Evolutionary conservation across 768 basidiomycete genomes (phyloP).

Genomic region (Trametes maxima): DNA sequence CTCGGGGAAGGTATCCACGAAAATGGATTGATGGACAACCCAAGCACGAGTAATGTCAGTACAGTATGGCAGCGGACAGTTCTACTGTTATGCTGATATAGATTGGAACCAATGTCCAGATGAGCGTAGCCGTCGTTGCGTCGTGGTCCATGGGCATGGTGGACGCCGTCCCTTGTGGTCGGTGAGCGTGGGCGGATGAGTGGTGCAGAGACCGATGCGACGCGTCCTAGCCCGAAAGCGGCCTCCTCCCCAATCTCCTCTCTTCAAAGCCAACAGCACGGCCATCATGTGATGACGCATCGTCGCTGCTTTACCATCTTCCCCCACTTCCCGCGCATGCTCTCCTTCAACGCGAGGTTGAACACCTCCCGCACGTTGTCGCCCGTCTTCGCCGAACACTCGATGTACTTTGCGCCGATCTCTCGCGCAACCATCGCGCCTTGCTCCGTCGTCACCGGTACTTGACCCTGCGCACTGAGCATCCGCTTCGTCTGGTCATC

Average conservation of each 20-base stretch:
- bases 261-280: background rate
- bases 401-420: constrained; percentile 91
- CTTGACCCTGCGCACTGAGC: constrained; percentile 86
- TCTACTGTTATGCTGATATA: constrained; percentile 29
- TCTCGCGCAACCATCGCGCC: constrained; percentile 86
- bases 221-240: background rate
- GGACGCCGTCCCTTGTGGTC: background rate
- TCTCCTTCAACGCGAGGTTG: constrained; percentile 83
- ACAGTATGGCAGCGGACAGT: constrained; percentile 28
- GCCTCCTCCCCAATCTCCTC: background rate
- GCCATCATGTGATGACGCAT: constrained; percentile 62
- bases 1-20: constrained; percentile 6
- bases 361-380: constrained; percentile 92
- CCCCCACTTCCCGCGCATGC: constrained; percentile 79
- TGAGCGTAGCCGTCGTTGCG: constrained; percentile 12
- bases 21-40: constrained; percentile 18
- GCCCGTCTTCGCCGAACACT: constrained; percentile 95
- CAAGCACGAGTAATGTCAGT: constrained; percentile 26
- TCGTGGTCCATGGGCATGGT: background rate
- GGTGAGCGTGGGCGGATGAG: background rate
- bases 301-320: constrained; percentile 68
- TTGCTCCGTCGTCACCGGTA: constrained; percentile 80
- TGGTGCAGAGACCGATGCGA: background rate
- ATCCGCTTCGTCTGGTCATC: constrained; percentile 87
- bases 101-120: constrained; percentile 26